phyloP scores from a whole-genome alignment of 1,139 yeast genomes.

The Meyerozyma sp. region DNA sequence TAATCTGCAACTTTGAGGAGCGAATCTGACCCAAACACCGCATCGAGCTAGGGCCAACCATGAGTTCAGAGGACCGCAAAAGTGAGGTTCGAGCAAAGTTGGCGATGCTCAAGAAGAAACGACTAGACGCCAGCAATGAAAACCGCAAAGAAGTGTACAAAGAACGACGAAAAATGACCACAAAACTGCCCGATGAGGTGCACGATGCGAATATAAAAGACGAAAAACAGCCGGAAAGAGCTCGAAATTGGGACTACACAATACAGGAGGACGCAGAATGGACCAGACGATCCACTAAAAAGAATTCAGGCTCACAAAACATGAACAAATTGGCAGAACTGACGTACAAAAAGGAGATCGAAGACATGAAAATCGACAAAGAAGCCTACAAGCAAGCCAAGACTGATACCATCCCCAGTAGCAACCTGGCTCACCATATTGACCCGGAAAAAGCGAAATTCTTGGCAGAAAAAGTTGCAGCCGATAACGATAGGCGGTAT shows the following conservation, averaged over 20 bases:
- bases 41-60: background rate
- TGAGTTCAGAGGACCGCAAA: background rate
- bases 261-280: background rate
- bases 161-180: background rate
- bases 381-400: slow-evolving; percentile 30
- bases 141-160: background rate
- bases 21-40: background rate
- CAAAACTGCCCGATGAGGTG: background rate
- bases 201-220: background rate
- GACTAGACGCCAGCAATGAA: background rate
- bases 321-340: slow-evolving; percentile 50
- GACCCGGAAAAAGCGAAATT: slow-evolving; percentile 6
- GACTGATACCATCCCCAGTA: slow-evolving; percentile 2
- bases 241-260: slow-evolving; percentile 1
- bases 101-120: background rate
- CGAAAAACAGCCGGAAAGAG: background rate
- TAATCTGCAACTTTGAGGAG: no score
- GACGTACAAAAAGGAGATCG: slow-evolving; percentile 46
- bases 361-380: slow-evolving; percentile 33
- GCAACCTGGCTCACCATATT: background rate
- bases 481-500: slow-evolving; percentile 27
- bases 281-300: background rate
- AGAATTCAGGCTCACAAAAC: slow-evolving; percentile 27
- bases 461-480: slow-evolving; percentile 33
- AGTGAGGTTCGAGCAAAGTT: background rate